Evolutionary conservation across 352 stramenopile genomes (phyloP), one percentile per base, ranked within the genome.

Genomic region (Globisporangium yorkense): DNA sequence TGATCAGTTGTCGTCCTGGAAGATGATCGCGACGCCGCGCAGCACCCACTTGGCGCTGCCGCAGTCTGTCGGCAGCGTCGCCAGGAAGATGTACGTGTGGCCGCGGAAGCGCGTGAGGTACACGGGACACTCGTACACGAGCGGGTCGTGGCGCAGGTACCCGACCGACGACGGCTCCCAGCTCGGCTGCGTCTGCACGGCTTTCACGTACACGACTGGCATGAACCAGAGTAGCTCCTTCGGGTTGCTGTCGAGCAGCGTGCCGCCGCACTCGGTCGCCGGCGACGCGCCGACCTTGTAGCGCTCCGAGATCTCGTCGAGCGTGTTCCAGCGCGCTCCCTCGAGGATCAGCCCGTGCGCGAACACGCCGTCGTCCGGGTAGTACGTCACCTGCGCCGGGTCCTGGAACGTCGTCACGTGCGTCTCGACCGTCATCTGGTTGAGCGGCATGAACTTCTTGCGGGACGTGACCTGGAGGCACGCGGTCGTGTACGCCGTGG

Each of bases 71-170:
- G 94, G 96, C 24, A 99, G 71, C 45, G 96, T 98, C 8, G 95
- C 94, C 40, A 98, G 71, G 62, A 98, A 98, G 41, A 98, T 88
- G 71, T 98, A 99, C 29, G 93, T 98, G 55, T 96, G 92, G 2
- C 96, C 95, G 29, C 96, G 86, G 74, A 98, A 97, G n/a, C 88
- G 96, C 12, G 96, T 99, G 44, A 98, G 89, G 71, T 98, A 99
- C 16, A 98, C 90, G 9, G 96, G 96, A 47, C 89, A 97, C 72
- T 98, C 94, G 75, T 98, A 99, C 24, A 97, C 84, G 51, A 80
- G 82, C 10, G 85, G 77, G 57, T 96, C 83, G 67, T 98, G 88
- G 31, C 96, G 87, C 53, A 99, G 62, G 63, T 98, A 99, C 21
- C 96, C 96, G 24, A 98, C 96, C 7, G 92, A 83, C 35, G 91